Base-by-base conservation (phyloP, 1,284 basidiomycete genomes). In the Fomitopsis pinicola region DNA sequence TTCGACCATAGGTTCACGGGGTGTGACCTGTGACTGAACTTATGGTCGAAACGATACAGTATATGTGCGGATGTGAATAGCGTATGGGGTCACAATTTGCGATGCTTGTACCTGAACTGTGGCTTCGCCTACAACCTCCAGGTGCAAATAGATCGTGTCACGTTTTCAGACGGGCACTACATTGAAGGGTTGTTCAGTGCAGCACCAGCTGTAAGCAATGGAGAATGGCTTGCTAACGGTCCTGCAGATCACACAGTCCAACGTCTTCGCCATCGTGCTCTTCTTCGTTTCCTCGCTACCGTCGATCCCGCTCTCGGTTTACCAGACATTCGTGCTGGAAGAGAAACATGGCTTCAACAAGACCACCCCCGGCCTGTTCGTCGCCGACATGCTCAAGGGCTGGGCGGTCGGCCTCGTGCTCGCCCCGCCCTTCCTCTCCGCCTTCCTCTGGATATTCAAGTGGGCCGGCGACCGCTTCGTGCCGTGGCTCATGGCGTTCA, bases 291-390 rank as follows among this genome's bases (percentile, higher is more conserved):
- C 91, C 0, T 81, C 85, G 0, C 75, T 91, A 33, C 87, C 94
- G 0, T 79, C 83, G 2, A 77, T 94, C 10, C 94, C 95, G 7
- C 78, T 94, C 55, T 85, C 83, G 36, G 80, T 90, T 42, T 98
- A 97, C 78, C 85, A 87, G 64, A 96, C 94, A 2, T 99, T 99
- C 73, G 91, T 96, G 12, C 81, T 99, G 48, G 97, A 99, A 76
- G 91, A 97, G 74, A 89, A 89, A 66, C 94, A 98, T 69, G 96
- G 95, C 0, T 98, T 98, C 82, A 98, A 98, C 84, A 98, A 98
- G 79, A 94, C 88, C 17, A 94, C 94, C 0, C 82, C 84, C 1
- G 67, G 68, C 6, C 80, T 95, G 3, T 97, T 92, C 73, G 72
- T 95, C 60, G 77, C 82, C 2, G 95, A 98, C 74, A 76, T 91